A percentile compares a stretch with the other conserved stretches of the same genome.
Conservation (phyloP, 306 rosid species). For the Citrullus colocynthis region DNA sequence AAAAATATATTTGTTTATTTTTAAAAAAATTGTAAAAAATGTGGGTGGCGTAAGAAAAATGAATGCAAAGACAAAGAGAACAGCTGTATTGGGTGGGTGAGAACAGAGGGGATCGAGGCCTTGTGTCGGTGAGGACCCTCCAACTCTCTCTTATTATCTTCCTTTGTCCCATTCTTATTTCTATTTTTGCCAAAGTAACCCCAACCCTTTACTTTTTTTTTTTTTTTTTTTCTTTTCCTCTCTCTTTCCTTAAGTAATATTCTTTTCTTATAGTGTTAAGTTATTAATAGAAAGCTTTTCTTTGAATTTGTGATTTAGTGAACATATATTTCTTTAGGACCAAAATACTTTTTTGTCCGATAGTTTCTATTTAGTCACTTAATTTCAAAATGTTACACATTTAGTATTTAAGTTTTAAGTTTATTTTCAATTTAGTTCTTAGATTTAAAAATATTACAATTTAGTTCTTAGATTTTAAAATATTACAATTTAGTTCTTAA, state of each 20-base stretch:
- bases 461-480: too few species aligned
- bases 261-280: background rate
- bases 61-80: background rate
- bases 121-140: background rate
- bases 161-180: background rate
- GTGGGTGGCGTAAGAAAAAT: slow-evolving; percentile 5
- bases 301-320: background rate
- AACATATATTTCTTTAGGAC: background rate
- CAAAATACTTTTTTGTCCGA: too few species aligned
- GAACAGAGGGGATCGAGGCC: background rate
- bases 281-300: background rate
- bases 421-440: too few species aligned
- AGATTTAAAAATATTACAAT: too few species aligned
- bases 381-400: too few species aligned
- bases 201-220: background rate
- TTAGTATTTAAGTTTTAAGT: too few species aligned
- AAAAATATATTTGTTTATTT: background rate
- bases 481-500: too few species aligned
- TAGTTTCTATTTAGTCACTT: too few species aligned
- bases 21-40: background rate
- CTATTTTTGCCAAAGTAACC: too few species aligned
- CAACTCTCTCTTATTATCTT: background rate
- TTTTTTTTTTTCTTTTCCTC: background rate
- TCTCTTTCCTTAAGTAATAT: background rate
- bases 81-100: slow-evolving; percentile 7